These are phyloP conservation scores for Neoarthrinium moseri DNA, from an alignment of 2,329 filamentous ascomycete species.

Conservation along the genomic window DNA sequence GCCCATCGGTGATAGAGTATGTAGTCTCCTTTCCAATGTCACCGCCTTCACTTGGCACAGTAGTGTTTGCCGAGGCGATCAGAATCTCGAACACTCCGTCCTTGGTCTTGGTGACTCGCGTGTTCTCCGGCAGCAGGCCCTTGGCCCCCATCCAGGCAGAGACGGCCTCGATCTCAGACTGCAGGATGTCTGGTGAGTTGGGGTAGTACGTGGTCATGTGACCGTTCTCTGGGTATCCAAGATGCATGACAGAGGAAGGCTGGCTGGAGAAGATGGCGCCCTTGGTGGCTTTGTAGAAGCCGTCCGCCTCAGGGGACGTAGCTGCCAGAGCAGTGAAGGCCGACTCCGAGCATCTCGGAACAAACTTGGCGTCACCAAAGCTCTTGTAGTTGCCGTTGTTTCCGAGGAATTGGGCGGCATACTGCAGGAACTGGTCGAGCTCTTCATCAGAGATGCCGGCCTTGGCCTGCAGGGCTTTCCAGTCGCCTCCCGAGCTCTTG, in stretches of 20 bases:
- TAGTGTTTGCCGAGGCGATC: slow-evolving; percentile 66
- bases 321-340: slow-evolving; percentile 64
- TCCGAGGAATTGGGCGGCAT: slow-evolving; percentile 74
- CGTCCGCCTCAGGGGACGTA: slow-evolving; percentile 57
- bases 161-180: slow-evolving; percentile 71
- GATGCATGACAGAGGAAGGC: slow-evolving; percentile 65
- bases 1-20: slow-evolving; percentile 59
- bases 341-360: slow-evolving; percentile 67
- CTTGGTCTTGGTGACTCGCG: slow-evolving; percentile 65
- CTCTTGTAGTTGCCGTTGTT: slow-evolving; percentile 86
- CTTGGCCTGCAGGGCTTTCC: slow-evolving; percentile 64
- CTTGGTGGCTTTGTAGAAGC: slow-evolving; percentile 65
- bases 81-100: slow-evolving; percentile 68
- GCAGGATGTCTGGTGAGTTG: slow-evolving; percentile 70
- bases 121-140: slow-evolving; percentile 73
- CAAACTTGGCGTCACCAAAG: slow-evolving; percentile 82
- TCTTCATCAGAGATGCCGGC: slow-evolving; percentile 64
- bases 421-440: slow-evolving; percentile 70
- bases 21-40: slow-evolving; percentile 67
- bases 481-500: slow-evolving; percentile 66
- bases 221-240: slow-evolving; percentile 72
- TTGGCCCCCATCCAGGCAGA: slow-evolving; percentile 73
- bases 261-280: slow-evolving; percentile 71
- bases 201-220: slow-evolving; percentile 85
- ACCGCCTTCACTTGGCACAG: slow-evolving; percentile 60